phyloP scores from a whole-genome alignment of 1,284 basidiomycete genomes.

The Pterulicium gracile region DNA sequence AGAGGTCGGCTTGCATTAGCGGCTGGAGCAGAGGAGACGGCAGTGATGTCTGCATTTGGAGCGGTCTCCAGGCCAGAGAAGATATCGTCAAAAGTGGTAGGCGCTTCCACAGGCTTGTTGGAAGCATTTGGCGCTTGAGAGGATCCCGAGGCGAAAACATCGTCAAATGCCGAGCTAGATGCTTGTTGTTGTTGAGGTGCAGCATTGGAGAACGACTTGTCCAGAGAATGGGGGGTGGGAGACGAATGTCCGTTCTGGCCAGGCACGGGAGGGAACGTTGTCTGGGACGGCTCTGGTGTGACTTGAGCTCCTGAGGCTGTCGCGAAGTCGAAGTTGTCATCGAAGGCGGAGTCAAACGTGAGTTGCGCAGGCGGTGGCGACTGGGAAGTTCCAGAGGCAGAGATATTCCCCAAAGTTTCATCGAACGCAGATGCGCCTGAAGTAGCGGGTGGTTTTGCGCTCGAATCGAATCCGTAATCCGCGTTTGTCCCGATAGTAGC shows the following conservation, averaged over 20 bases:
- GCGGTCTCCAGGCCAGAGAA: slow-evolving; percentile 21
- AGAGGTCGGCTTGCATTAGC: slow-evolving; percentile 10
- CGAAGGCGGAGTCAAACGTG: slow-evolving; percentile 66
- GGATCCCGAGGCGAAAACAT: slow-evolving; percentile 29
- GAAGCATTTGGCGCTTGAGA: slow-evolving; percentile 12
- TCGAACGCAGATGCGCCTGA: slow-evolving; percentile 65
- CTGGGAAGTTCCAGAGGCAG: slow-evolving; percentile 23
- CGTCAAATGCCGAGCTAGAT: slow-evolving; percentile 39
- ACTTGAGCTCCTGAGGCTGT: slow-evolving; percentile 10
- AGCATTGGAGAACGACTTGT: too few species aligned
- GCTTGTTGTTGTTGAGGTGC: too few species aligned
- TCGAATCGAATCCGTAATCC: too few species aligned
- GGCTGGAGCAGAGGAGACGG: slow-evolving; percentile 18
- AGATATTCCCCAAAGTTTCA: slow-evolving; percentile 51
- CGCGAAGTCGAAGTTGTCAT: slow-evolving; percentile 83
- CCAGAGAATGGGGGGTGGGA: not conserved
- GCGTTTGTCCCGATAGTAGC: too few species aligned
- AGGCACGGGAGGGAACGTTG: slow-evolving; percentile 10
- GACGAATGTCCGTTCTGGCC: not conserved
- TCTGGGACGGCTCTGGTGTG: slow-evolving; percentile 12
- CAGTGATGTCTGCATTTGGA: slow-evolving; percentile 25
- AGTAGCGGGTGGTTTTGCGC: slow-evolving; percentile 14
- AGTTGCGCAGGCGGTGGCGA: slow-evolving; percentile 30
- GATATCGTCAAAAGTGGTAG: slow-evolving; percentile 21
- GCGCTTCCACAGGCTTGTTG: slow-evolving; percentile 14